A percentile compares a stretch with the other conserved stretches of the same genome.
phyloP scores from a whole-genome alignment of 2,329 filamentous ascomycete genomes.

The Domatiomyces catenatus region DNA sequence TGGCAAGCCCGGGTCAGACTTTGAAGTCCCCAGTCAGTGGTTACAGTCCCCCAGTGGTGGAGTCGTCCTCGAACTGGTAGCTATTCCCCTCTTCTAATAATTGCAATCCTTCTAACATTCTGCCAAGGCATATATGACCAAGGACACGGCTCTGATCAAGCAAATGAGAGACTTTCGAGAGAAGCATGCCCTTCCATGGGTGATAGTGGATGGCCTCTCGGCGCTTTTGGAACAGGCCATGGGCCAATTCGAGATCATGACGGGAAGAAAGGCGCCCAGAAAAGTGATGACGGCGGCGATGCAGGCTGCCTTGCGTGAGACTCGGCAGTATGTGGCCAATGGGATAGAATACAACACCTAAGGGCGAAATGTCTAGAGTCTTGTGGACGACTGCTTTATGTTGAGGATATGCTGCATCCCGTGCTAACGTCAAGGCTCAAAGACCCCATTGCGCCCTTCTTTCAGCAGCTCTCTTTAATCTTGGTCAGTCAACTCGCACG shows the following conservation, averaged over 20 bases:
- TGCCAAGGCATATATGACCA: slow-evolving; percentile 47
- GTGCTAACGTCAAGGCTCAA: too few species aligned
- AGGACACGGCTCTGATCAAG: slow-evolving; percentile 54
- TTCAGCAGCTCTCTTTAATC: too few species aligned
- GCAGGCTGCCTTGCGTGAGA: slow-evolving; percentile 5
- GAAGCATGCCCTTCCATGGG: slow-evolving; percentile 44
- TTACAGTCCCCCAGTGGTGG: slow-evolving; percentile 58
- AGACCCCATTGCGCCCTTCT: too few species aligned
- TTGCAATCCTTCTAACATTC: background rate
- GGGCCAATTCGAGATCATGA: slow-evolving; percentile 70
- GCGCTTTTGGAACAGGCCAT: slow-evolving; percentile 64
- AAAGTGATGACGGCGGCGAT: slow-evolving; percentile 56
- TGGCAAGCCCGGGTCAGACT: slow-evolving; percentile 46
- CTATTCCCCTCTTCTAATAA: background rate
- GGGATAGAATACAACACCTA: background rate
- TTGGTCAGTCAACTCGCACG: too few species aligned
- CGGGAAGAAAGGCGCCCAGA: slow-evolving; percentile 55
- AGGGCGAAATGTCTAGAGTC: too few species aligned
- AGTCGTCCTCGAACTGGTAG: slow-evolving; percentile 51
- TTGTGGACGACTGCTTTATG: too few species aligned
- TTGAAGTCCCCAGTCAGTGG: slow-evolving; percentile 55
- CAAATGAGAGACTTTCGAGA: slow-evolving; percentile 48
- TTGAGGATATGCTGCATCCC: too few species aligned
- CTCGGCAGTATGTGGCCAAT: slow-evolving; percentile 1
- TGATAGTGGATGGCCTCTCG: slow-evolving; percentile 60